Base-by-base conservation (phyloP, 352 stramenopile genomes). In the Thalassiosira tumida region DNA sequence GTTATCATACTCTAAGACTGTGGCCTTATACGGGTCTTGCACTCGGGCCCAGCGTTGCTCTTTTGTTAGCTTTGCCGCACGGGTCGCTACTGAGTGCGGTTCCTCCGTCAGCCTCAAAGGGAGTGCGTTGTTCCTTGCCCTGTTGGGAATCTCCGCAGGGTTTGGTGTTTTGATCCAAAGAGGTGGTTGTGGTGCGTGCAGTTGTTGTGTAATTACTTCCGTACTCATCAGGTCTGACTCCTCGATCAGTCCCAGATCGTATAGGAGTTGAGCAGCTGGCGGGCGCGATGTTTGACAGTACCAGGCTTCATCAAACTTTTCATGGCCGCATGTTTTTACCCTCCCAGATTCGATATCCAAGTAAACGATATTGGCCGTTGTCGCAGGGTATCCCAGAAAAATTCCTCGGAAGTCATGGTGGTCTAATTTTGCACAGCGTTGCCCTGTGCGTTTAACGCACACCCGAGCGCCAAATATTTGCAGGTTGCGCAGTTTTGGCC, bases 341-440 rank as follows among this genome's bases (percentile, higher is more conserved):
- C 51, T 0, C 0, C 79, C 72, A 35, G 47, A 74, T 24, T 84
- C 29, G 0, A 91, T 13, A 59, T 84, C 86, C 2, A 91, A 81
- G 47, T 87, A 91, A 0, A 35, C 2, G n/a, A 91, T 81, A 33
- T 91, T 91, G 13, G 77, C 4, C 43, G 85, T 72, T 4, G 87
- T 92, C 4, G 81, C 80, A 29, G 74, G 88, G 75, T 93, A 94
- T 0, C 89, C 89, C 26, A 94, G 31, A 72, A 95, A 95, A n/a
- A 94, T 86, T 29, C 89, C 92, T 13, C 76, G 64, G n/a, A 91
- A 92, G 10, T 81, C 35, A 78, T 91, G 50, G n/a, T 33, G 50
- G 33, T 93, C 83, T 13, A 92, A 33, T 17, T 89, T 90, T 21
- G 77, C 47, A 1, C 50, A 40, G 10, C 74, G 62, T n/a, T 88